phyloP scores from a whole-genome alignment of 2,329 filamentous ascomycete genomes.

The Microcyclosporella mali region DNA sequence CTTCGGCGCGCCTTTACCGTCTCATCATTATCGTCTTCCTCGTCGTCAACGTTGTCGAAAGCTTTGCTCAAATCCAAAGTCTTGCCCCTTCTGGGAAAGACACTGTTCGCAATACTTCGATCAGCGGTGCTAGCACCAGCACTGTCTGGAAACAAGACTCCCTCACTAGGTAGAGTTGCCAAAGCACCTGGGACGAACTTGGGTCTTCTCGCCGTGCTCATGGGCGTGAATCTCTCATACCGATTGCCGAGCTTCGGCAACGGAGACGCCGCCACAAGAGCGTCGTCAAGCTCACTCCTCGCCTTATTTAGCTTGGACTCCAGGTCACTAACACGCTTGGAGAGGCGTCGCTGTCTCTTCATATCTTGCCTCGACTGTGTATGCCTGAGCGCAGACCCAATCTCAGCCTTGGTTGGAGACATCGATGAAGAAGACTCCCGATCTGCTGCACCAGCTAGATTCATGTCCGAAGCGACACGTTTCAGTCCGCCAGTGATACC shows the following conservation, averaged over 20 bases:
- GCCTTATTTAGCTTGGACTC: conserved; percentile 53
- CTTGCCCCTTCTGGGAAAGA: conserved; percentile 6
- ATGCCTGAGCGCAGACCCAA: conserved; percentile 35
- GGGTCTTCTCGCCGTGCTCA: conserved; percentile 24
- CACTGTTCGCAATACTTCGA: conserved; percentile 4
- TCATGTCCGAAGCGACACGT: conserved; percentile 29
- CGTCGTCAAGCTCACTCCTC: conserved; percentile 48
- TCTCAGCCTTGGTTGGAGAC: conserved; percentile 27
- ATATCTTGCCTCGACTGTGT: conserved; percentile 53
- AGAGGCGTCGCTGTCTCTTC: conserved; percentile 49
- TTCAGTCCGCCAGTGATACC: conserved; percentile 22
- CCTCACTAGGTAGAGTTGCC: conserved; percentile 36
- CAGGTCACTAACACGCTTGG: conserved; percentile 55
- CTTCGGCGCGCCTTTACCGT: conserved; percentile 17
- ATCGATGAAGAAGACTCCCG: conserved; percentile 35
- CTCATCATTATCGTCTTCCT: conserved; percentile 13
- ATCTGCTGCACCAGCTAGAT: conserved; percentile 23
- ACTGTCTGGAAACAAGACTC: conserved; percentile 30
- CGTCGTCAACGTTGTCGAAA: conserved; percentile 19
- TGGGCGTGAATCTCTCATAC: conserved; percentile 33
- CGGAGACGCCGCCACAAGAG: conserved; percentile 40
- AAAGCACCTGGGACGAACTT: conserved; percentile 32
- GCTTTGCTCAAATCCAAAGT: conserved; percentile 15
- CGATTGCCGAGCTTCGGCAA: conserved; percentile 33
- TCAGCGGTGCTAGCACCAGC: conserved; percentile 7